Evolutionary conservation across 345 rosid species (phyloP), one percentile per base, ranked within the genome.

Genomic region (Kernera saxatilis): DNA sequence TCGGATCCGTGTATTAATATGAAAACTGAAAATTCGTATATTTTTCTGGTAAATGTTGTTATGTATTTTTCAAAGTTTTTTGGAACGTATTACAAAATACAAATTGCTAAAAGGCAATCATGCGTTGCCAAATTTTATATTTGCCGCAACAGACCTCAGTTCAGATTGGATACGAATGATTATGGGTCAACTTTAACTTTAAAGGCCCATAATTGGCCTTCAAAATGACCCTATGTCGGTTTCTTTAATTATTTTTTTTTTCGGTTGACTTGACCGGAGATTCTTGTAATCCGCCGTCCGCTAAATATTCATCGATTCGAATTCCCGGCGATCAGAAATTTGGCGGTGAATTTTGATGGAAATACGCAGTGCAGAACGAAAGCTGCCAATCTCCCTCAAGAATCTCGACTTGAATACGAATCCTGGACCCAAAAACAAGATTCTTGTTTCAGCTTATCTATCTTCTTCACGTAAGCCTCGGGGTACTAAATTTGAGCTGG

Each of bases 391-490:
- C 41, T 81, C 83, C 13, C 55, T 83, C 26, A 79, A 80, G 77
- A 77, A 79, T 33, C 85, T 86, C 11, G 78, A 81, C 64, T 67
- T 84, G 72, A 80, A 72, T 70, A 39, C 79, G 75, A 64, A 40
- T 59, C 46, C 12, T 71, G 64, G 12, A 13, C 73, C 72, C 14
- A 72, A 45, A 70, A 12, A 69, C 14, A 79, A 72, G 51, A 69
- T 69, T 11, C 33, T 50, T 23, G 54, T 19, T 57, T 46, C 60
- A 33, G 25, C 79, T 37, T 39, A 76, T 51, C 59, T 62, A 27
- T 73, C 74, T 69, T 79, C 83, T 22, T 68, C 81, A n/a, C 67
- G 92, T 86, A 78, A 71, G 64, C 52, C 59, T 63, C 59, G 49
- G 1, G 41, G 4, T 44, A 46, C 10, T 44, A 50, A 36, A 33